phyloP scores from a whole-genome alignment of 192 early-diverging fungal genomes.

The Coemansia sp. region DNA sequence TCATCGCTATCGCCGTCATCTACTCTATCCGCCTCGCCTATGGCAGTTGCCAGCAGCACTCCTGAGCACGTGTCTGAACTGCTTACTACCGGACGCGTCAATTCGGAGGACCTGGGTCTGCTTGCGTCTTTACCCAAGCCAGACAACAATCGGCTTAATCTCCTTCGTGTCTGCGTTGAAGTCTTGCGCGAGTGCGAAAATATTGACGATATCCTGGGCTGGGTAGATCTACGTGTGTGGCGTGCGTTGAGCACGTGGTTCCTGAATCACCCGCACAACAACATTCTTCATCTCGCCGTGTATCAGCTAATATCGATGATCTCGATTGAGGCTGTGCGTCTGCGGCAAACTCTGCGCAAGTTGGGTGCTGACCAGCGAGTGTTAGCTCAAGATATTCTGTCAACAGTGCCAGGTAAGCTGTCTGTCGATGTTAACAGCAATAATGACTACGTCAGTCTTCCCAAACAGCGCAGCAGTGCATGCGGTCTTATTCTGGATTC shows the following conservation, averaged over 20 bases:
- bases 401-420: neutral
- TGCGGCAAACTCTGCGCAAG: constrained; percentile 25
- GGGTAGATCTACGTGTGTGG: constrained; percentile 53
- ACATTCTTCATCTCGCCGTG: constrained; percentile 39
- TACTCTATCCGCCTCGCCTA: constrained; percentile 46
- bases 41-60: constrained; percentile 43
- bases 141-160: constrained; percentile 28
- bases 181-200: constrained; percentile 45
- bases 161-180: constrained; percentile 41
- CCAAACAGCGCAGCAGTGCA: constrained; percentile 6
- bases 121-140: constrained; percentile 42
- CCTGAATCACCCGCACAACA: constrained; percentile 53
- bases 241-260: constrained; percentile 47
- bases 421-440: neutral
- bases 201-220: constrained; percentile 43
- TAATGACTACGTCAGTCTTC: neutral
- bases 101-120: constrained; percentile 38
- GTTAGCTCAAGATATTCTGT: neutral
- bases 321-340: constrained; percentile 38
- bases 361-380: constrained; percentile 4
- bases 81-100: constrained; percentile 21
- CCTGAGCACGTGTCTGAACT: constrained; percentile 21
- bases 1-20: constrained; percentile 53
- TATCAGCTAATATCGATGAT: constrained; percentile 45
- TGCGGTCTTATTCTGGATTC: constrained; percentile 1